Base-by-base conservation (phyloP, 495 filamentous ascomycete genomes). In the Penicillium fimorum region DNA sequence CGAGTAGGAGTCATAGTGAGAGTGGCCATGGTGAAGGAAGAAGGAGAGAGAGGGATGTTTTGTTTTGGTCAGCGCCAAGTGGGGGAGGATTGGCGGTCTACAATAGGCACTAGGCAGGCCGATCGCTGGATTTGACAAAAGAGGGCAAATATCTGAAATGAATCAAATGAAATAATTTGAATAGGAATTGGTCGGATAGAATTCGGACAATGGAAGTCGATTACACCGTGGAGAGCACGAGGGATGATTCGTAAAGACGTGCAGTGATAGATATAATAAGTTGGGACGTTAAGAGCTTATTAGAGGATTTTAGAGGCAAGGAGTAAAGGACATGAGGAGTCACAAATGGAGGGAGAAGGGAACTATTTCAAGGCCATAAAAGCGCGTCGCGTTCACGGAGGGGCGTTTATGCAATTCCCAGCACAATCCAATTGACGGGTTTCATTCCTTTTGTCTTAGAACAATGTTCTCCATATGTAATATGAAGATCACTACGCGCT, bases 1-100 rank as follows among this genome's bases (percentile, higher is more conserved):
- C 76, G 71, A 17, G 67, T 61, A 46, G 70, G 60, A 53, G 72
- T 71, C 71, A 77, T 75, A 50, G 73, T 72, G 63, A 77, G 69
- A 52, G 74, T 62, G 24, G 72, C 71, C 73, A 76, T 77, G 53
- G 37, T 64, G 60, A 55, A 47, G 50, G 38, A 44, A n/a, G 48
- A 47, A 44, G 46, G 13, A n/a, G n/a, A 30, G 25, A 33, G 32
- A 48, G 55, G 43, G 41, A 47, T 48, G 60, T 43, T 62, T 69
- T 69, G 66, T 69, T 69, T 69, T 69, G 65, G 58, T 44, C 45
- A 52, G 53, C 61, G 56, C 64, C 58, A 66, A 69, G 63, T 64
- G 66, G 63, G 57, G 62, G 45, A 44, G 18, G 49, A 55, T 58
- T 47, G 52, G 56, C 61, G 55, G 55, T 44, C 50, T 56, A 51